phyloP scores from a whole-genome alignment of 805 yeast genomes.

The Kuraishia hungarica region DNA sequence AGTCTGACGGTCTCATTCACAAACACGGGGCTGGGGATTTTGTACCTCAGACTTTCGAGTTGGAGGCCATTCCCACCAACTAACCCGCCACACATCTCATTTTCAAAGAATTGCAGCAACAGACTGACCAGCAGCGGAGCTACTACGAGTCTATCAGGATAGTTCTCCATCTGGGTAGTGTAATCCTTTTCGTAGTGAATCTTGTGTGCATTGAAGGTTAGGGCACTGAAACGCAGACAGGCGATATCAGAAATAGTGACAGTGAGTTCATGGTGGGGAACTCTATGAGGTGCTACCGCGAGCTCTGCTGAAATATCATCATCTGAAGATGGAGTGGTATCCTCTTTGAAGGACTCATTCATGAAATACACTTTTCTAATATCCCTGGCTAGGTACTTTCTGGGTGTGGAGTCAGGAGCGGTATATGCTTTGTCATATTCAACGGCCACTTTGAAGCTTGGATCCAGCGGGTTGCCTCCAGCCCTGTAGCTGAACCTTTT shows the following conservation, averaged over 20 bases:
- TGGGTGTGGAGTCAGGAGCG: constrained; percentile 10
- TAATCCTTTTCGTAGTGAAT: constrained; percentile 68
- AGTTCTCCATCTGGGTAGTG: constrained; percentile 43
- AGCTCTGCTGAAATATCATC: background rate
- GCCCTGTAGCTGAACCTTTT: constrained; percentile 25
- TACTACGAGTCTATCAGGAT: constrained; percentile 58
- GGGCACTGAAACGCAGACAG: constrained; percentile 57
- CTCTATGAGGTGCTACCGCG: background rate
- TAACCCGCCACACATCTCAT: constrained; percentile 8
- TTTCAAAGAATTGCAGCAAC: constrained; percentile 41
- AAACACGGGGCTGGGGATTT: constrained; percentile 41
- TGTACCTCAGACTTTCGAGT: constrained; percentile 33
- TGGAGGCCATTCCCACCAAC: constrained; percentile 6
- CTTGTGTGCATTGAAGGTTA: constrained; percentile 77
- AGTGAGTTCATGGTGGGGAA: constrained; percentile 17
- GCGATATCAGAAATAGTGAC: constrained; percentile 32
- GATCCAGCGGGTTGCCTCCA: constrained; percentile 9
- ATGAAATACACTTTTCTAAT: constrained; percentile 56
- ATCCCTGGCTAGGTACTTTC: constrained; percentile 35
- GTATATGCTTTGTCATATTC: constrained; percentile 42
- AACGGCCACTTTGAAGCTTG: constrained; percentile 33
- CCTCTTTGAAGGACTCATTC: constrained; percentile 21
- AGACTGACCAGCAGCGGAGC: constrained; percentile 74
- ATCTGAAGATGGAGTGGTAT: background rate
- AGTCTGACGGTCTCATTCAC: constrained; percentile 27